Conservation (phyloP, 176 grass and related monocot species). For the Triticum urartu region DNA sequence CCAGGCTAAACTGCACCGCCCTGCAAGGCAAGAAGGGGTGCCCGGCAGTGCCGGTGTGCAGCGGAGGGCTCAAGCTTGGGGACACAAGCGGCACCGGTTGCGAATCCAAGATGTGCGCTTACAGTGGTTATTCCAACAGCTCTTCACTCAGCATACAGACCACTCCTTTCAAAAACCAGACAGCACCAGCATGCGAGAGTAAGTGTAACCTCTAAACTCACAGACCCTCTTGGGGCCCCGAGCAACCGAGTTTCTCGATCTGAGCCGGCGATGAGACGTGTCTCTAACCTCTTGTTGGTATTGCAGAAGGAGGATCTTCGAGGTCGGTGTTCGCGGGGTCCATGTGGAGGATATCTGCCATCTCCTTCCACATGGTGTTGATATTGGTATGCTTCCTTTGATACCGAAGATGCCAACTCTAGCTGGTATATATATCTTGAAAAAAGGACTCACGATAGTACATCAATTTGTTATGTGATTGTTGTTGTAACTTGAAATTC, state of each 20-base stretch:
- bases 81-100: constrained; percentile 11
- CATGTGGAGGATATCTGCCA: constrained; percentile 35
- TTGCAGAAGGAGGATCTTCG: constrained; percentile 43
- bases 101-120: constrained; percentile 35
- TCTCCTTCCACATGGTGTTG: constrained; percentile 46
- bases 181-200: constrained; percentile 51
- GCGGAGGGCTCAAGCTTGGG: constrained; percentile 41
- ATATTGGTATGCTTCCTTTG: constrained; percentile 51
- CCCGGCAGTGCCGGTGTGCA: background rate
- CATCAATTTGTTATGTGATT: background rate
- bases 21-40: background rate
- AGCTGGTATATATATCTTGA: background rate
- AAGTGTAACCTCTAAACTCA: constrained; percentile 17
- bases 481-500: background rate
- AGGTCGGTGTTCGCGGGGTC: background rate
- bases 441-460: background rate
- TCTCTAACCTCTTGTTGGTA: constrained; percentile 20
- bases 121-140: constrained; percentile 51
- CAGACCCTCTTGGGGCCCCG: background rate
- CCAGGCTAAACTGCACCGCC: constrained; percentile 50
- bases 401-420: background rate
- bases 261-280: background rate
- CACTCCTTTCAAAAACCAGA: constrained; percentile 2
- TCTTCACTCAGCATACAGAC: constrained; percentile 30
- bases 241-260: background rate